phyloP scores from a whole-genome alignment of 139 green algal genomes.

The Closterium sp. region DNA sequence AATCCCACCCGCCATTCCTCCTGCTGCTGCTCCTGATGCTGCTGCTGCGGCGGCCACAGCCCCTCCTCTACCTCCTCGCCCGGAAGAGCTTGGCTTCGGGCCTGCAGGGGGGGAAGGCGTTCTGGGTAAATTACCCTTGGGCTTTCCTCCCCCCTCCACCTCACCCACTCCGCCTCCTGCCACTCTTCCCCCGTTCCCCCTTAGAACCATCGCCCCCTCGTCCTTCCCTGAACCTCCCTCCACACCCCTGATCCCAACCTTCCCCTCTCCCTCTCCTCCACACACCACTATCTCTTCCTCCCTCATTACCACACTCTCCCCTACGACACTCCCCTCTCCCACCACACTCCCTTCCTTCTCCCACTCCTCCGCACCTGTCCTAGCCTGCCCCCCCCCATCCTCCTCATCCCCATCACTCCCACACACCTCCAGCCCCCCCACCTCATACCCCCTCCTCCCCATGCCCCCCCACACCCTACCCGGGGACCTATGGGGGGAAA shows the following conservation, averaged over 20 bases:
- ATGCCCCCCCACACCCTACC: not conserved
- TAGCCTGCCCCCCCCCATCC: not conserved
- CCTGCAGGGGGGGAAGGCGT: not conserved
- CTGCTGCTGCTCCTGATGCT: not conserved
- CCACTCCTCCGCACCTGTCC: not conserved
- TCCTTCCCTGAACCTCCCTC: not conserved
- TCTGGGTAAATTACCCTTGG: not conserved
- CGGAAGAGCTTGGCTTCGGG: not conserved
- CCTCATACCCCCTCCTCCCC: not conserved
- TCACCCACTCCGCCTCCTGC: not conserved
- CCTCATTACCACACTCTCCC: not conserved
- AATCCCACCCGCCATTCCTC: no score
- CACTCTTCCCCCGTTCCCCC: not conserved
- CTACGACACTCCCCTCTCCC: not conserved
- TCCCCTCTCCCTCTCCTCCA: not conserved
- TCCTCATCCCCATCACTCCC: not conserved
- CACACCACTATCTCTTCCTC: not conserved
- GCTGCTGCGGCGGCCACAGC: not conserved
- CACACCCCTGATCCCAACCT: not conserved
- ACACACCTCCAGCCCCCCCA: not conserved
- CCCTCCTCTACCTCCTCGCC: not conserved
- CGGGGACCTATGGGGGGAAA: not conserved
- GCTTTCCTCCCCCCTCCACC: not conserved
- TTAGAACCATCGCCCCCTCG: no score
- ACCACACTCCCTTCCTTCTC: not conserved